Evolutionary conservation across 495 filamentous ascomycete species (phyloP).

Genomic region (Parathielavia hyrcaniae): DNA sequence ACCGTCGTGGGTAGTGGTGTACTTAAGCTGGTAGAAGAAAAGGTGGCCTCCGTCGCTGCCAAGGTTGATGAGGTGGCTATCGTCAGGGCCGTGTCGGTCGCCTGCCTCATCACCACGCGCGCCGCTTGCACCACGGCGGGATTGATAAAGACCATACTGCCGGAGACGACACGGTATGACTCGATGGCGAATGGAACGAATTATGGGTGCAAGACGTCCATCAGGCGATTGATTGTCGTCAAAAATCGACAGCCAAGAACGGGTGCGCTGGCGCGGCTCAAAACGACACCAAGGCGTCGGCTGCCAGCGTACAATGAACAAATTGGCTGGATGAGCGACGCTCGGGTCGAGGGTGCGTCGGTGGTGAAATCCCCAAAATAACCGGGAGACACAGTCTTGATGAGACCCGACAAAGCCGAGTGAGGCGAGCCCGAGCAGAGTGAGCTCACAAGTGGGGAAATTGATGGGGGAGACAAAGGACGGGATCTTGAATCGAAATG

Average conservation of each 20-base stretch:
- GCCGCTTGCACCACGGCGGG: slow-evolving; percentile 25
- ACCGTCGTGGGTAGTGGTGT: slow-evolving; percentile 1
- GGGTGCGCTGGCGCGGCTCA: slow-evolving; percentile 8
- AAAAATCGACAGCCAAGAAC: slow-evolving; percentile 10
- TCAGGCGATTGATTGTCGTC: slow-evolving; percentile 23
- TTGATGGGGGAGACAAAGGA: slow-evolving; percentile 13
- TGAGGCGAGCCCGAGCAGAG: slow-evolving; percentile 8
- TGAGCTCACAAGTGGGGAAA: slow-evolving; percentile 29
- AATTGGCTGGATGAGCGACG: not conserved
- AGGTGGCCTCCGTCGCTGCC: not conserved
- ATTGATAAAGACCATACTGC: slow-evolving; percentile 30
- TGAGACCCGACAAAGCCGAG: slow-evolving; percentile 14
- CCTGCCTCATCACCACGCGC: slow-evolving; percentile 29
- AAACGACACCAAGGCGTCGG: not conserved
- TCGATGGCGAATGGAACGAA: slow-evolving; percentile 20
- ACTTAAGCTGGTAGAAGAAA: not conserved
- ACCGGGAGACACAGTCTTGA: slow-evolving; percentile 23
- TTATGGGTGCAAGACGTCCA: slow-evolving; percentile 27
- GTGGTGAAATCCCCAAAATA: slow-evolving; percentile 18
- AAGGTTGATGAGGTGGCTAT: not conserved
- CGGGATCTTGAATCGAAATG: slow-evolving; percentile 11
- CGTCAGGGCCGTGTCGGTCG: slow-evolving; percentile 6
- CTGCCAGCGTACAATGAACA: slow-evolving; percentile 7
- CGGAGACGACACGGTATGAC: slow-evolving; percentile 10
- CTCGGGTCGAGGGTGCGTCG: slow-evolving; percentile 1